These are phyloP conservation scores for Mycena belliarum DNA, from an alignment of 768 basidiomycete genomes.

Conservation along the genomic window DNA sequence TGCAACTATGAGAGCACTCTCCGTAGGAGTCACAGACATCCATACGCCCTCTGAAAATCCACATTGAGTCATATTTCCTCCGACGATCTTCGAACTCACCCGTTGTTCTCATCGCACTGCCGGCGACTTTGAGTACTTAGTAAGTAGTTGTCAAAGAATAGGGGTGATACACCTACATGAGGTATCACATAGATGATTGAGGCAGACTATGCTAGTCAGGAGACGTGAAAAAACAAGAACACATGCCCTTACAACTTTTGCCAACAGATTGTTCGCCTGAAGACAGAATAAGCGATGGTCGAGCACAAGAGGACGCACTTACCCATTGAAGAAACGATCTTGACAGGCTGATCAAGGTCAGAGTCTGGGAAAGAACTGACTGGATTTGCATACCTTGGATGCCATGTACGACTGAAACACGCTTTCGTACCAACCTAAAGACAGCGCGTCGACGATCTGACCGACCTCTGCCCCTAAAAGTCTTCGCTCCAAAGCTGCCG, in stretches of 20 bases:
- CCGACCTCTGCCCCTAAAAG: slow-evolving; percentile 60
- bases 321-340: slow-evolving; percentile 68
- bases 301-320: neutral
- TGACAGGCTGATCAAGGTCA: slow-evolving; percentile 45
- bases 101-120: slow-evolving; percentile 65
- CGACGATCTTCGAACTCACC: slow-evolving; percentile 23
- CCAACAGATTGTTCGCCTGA: slow-evolving; percentile 66
- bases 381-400: slow-evolving; percentile 40
- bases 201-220: slow-evolving; percentile 25
- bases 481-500: slow-evolving; percentile 47
- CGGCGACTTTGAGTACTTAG: slow-evolving; percentile 39
- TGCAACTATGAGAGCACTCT: slow-evolving; percentile 53
- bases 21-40: slow-evolving; percentile 66
- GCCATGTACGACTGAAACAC: slow-evolving; percentile 65
- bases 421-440: slow-evolving; percentile 64
- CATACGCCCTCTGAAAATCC: slow-evolving; percentile 51
- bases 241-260: slow-evolving; percentile 40
- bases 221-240: too few relatives aligned
- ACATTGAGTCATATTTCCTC: too few relatives aligned
- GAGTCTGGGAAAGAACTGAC: neutral
- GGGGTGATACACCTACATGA: slow-evolving; percentile 34
- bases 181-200: slow-evolving; percentile 63
- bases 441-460: slow-evolving; percentile 52
- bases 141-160: neutral
- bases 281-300: too few relatives aligned